Conservation (phyloP, 2,329 filamentous ascomycete genomes). For the Neoscytalidium dimidiatum region DNA sequence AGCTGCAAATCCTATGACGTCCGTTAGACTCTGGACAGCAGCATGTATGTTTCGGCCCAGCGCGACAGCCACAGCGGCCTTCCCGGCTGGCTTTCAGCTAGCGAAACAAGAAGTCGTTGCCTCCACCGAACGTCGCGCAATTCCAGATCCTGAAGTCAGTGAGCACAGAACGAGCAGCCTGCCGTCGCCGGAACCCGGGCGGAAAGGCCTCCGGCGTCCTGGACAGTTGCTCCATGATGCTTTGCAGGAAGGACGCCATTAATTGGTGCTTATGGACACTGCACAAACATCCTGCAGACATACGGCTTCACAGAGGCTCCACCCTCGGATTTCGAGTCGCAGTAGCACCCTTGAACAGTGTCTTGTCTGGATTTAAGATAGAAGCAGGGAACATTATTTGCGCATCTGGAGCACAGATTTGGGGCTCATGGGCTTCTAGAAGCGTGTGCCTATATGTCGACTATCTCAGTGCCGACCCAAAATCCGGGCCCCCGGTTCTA, state of each 20-base stretch:
- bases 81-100: background rate
- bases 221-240: background rate
- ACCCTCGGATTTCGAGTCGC: too few relatives aligned
- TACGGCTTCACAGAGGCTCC: too few relatives aligned
- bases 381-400: too few relatives aligned
- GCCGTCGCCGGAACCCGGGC: background rate
- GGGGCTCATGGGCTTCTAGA: too few relatives aligned
- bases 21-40: background rate
- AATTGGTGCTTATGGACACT: too few relatives aligned
- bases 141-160: background rate
- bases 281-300: too few relatives aligned
- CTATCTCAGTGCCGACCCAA: background rate
- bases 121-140: background rate
- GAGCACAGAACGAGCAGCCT: background rate
- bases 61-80: background rate
- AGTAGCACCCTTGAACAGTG: too few relatives aligned
- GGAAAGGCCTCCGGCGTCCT: background rate
- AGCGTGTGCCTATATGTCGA: background rate
- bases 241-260: background rate
- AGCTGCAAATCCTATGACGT: constrained; percentile 14
- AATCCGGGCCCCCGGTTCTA: background rate
- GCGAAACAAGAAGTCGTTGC: background rate
- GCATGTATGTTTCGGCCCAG: background rate
- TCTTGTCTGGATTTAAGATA: too few relatives aligned
- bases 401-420: too few relatives aligned